Base-by-base conservation (phyloP, 179 eudicot genomes). In the Silene vulgaris region DNA sequence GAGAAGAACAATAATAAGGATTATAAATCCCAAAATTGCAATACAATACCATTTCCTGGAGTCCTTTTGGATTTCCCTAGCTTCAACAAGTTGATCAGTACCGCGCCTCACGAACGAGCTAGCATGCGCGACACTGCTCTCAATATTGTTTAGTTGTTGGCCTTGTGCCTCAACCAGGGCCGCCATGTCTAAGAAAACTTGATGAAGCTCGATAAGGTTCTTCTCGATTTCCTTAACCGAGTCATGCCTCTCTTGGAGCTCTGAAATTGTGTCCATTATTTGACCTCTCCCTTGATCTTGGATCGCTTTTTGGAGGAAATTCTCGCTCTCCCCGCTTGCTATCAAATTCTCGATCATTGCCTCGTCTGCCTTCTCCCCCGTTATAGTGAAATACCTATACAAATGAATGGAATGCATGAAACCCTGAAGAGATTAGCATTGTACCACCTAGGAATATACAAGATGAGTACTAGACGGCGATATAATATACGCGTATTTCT, bases 201-300 rank as follows among this genome's bases (percentile, higher is more conserved):
- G 97, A 70, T 91, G 95, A 3, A 91, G 84, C 76, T 91, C 97
- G 0, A 90, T 72, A 71, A 91, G 77, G 65, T 90, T 91, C 82
- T 85, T 90, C 88, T 90, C 92, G 0, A 88, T 90, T 80, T 90
- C 92, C 79, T 91, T 91, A 37, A 91, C 92, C 0, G 92, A 89
- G 57, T 91, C 95, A 20, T 91, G 92, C 77, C 95, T 63, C 71
- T 91, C 95, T 79, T 91, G 95, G 6, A 88, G 85, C 80, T 91
- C 91, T 0, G 91, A 86, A 20, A 91, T 91, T 7, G 97, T 86
- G 85, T 93, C 97, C 82, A 93, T 20, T n/a, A 93, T 91, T 45
- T 87, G 90, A 0, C 95, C 98, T 45, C 89, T 74, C 0, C 98
- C 98, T 76, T 91, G 98, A 35, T 93, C 98, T 64, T 93, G 92